These are phyloP conservation scores for Furcasterigmium furcatum DNA, from an alignment of 2,329 filamentous ascomycete genomes.

Conservation along the genomic window DNA sequence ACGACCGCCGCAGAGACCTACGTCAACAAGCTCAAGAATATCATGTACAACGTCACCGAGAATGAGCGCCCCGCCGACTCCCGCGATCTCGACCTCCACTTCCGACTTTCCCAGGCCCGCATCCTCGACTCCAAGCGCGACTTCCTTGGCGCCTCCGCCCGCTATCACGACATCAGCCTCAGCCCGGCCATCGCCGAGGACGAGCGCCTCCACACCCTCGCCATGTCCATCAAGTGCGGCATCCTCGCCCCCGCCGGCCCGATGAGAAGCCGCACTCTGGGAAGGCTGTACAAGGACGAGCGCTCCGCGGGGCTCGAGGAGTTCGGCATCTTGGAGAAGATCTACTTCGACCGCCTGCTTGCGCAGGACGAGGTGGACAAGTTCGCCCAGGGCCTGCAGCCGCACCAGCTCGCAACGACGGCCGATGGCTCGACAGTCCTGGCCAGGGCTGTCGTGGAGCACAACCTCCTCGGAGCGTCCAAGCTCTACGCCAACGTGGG, in stretches of 20 bases:
- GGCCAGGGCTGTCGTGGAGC: slow-evolving; percentile 89
- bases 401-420: slow-evolving; percentile 88
- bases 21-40: slow-evolving; percentile 92
- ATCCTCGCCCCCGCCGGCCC: slow-evolving; percentile 91
- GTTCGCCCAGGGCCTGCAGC: slow-evolving; percentile 76
- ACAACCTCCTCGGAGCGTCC: slow-evolving; percentile 87
- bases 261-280: slow-evolving; percentile 73
- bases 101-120: slow-evolving; percentile 86
- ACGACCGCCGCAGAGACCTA: slow-evolving; percentile 80
- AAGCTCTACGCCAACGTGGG: slow-evolving; percentile 75
- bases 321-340: slow-evolving; percentile 91
- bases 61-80: slow-evolving; percentile 62
- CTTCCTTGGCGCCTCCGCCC: slow-evolving; percentile 83
- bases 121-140: slow-evolving; percentile 88
- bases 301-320: slow-evolving; percentile 72
- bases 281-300: slow-evolving; percentile 90
- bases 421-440: slow-evolving; percentile 91
- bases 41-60: slow-evolving; percentile 77
- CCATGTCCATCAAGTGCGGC: slow-evolving; percentile 86
- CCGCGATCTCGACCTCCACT: slow-evolving; percentile 73
- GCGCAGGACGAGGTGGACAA: slow-evolving; percentile 77
- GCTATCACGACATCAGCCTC: slow-evolving; percentile 85
- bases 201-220: slow-evolving; percentile 80
- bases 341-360: slow-evolving; percentile 88
- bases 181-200: slow-evolving; percentile 76